Evolutionary conservation across 1,284 basidiomycete genomes (phyloP), one percentile per base, ranked within the genome.

Genomic region (Boletus semigastroideus): DNA sequence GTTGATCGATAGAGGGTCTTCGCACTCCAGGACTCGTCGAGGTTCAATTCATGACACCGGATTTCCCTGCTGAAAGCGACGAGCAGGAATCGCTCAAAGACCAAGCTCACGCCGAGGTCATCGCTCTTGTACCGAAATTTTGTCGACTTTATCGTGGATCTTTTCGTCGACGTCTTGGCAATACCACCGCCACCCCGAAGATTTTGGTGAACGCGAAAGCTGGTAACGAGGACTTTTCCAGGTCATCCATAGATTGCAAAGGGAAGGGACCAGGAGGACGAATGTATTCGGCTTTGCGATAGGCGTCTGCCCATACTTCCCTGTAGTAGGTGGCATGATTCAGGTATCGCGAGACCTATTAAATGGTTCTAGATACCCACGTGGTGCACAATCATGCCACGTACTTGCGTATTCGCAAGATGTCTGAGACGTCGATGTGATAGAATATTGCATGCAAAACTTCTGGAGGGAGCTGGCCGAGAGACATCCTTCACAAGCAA

Each of bases 61-160:
- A 64, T 42, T 47, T 61, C 54, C 7, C 58, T 33, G n/a, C 22
- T 42, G 34, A 58, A 20, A 12, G 58, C 54, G 37, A 63, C 2
- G 30, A 64, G 9, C 16, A 61, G 27, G 41, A 58, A 64, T 6
- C 61, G 58, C 4, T 51, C 54, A 45, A 61, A 60, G 27, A 64
- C 25, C 38, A 61, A 33, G 28, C 11, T 37, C 1, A 43, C 51
- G 9, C 27, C 1, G 19, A 42, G 13, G 46, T 1, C 20, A 37
- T 5, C 4, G 13, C 57, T 59, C 0, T 48, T 53, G 19, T 51
- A 60, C 20, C 46, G 47, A 36, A 64, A 49, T 33, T 60, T 46
- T 25, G 42, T 42, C 9, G 46, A 3, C 7, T 38, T 64, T 28
- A 17, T 1, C 2, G 36, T 41, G 3, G 12, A 19, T 27, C 14